These are phyloP conservation scores for Monilinia fructigena DNA, from an alignment of 2,329 filamentous ascomycete species.

Conservation along the genomic window DNA sequence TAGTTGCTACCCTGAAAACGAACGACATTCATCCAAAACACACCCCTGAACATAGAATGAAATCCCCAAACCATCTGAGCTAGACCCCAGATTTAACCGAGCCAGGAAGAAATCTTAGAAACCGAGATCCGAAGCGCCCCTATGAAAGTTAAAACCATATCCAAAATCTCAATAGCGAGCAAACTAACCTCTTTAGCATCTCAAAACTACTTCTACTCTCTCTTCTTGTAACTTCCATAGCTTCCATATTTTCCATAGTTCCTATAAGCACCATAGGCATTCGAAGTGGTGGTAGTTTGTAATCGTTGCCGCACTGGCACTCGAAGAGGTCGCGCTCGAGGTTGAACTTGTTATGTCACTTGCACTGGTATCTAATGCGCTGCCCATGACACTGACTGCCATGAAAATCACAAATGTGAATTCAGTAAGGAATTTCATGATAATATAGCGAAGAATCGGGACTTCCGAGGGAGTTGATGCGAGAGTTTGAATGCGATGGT, in stretches of 20 bases:
- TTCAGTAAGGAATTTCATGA: slow-evolving; percentile 1
- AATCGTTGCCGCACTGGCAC: neutral
- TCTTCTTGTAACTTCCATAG: slow-evolving; percentile 22
- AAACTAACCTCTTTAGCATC: neutral
- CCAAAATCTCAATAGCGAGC: neutral
- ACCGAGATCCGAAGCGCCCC: neutral
- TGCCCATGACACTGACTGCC: neutral
- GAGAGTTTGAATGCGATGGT: neutral
- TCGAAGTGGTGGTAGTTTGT: neutral
- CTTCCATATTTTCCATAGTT: slow-evolving; percentile 22
- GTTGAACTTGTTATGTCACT: neutral
- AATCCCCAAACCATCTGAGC: neutral
- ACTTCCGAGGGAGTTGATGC: neutral
- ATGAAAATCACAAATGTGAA: neutral
- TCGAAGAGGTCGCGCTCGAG: neutral
- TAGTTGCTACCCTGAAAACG: neutral
- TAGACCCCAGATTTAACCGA: too few relatives aligned
- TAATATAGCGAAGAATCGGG: neutral
- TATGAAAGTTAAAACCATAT: neutral
- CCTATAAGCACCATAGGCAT: slow-evolving; percentile 11
- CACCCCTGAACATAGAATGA: neutral
- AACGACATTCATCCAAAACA: neutral
- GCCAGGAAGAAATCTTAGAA: neutral
- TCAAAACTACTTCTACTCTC: neutral
- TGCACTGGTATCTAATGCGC: slow-evolving; percentile 1